phyloP scores from a whole-genome alignment of 345 rosid species.

The Eucalyptus tenuipes region DNA sequence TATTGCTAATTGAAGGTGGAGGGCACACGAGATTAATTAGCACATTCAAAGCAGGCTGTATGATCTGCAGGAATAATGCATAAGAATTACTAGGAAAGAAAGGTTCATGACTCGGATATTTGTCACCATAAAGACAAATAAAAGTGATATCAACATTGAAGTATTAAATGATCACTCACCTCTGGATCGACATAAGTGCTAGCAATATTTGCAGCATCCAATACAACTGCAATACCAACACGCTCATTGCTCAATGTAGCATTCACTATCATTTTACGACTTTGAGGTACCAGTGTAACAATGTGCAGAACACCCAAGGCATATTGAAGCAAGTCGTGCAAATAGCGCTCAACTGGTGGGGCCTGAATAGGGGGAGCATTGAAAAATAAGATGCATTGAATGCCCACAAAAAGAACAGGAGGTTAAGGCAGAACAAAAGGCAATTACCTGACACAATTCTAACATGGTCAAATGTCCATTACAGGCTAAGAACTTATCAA shows the following conservation, averaged over 20 bases:
- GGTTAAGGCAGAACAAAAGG: background rate
- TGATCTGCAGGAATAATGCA: conserved; percentile 38
- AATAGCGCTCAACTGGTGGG: conserved; percentile 90
- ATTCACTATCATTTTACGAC: conserved; percentile 84
- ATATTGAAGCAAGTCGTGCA: conserved; percentile 94
- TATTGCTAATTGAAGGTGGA: conserved; percentile 95
- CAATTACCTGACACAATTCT: conserved; percentile 85
- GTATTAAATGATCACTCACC: conserved; percentile 23
- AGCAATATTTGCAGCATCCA: conserved; percentile 84
- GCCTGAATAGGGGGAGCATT: conserved; percentile 28
- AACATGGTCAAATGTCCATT: conserved; percentile 88
- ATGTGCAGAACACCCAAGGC: conserved; percentile 96
- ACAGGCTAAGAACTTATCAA: conserved; percentile 59
- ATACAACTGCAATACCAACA: conserved; percentile 79
- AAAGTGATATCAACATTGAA: background rate
- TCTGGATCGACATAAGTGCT: conserved; percentile 86
- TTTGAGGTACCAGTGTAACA: conserved; percentile 64
- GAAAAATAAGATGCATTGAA: background rate
- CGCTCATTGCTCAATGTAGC: conserved; percentile 85
- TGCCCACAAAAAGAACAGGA: background rate
- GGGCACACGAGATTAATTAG: conserved; percentile 95
- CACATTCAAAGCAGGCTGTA: conserved; percentile 91
- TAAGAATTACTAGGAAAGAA: background rate
- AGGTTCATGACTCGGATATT: background rate
- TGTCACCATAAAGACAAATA: background rate